Conservation (phyloP, 148 eudicot species). For the Fagopyrum tataricum region DNA sequence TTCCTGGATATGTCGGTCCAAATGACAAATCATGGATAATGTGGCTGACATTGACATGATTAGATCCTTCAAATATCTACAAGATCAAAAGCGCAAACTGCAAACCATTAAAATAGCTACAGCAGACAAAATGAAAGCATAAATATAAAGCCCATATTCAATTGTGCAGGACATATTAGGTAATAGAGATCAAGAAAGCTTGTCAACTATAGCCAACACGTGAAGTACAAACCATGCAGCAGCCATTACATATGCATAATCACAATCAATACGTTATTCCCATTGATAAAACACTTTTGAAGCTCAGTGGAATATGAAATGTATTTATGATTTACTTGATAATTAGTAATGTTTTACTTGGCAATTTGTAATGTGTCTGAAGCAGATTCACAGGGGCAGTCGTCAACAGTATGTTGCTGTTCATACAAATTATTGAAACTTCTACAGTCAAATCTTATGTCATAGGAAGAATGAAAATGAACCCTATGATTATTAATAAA, state of each 20-base stretch:
- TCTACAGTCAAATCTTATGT: background rate
- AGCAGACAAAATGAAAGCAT: background rate
- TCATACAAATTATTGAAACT: background rate
- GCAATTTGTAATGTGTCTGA: background rate
- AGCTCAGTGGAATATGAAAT: background rate
- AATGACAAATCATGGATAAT: conserved; percentile 90
- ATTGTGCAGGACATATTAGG: background rate
- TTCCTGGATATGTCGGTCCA: conserved; percentile 95
- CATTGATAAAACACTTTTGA: background rate
- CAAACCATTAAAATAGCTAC: background rate
- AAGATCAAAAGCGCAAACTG: conserved; percentile 7
- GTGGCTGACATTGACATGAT: conserved; percentile 94
- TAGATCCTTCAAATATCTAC: conserved; percentile 89
- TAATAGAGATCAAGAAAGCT: background rate
- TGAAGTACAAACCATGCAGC: background rate
- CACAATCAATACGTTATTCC: background rate
- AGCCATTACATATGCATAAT: background rate
- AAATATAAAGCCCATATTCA: background rate
- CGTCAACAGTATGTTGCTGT: background rate
- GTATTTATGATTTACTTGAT: background rate
- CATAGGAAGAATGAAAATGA: background rate
- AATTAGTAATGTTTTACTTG: too few relatives aligned
- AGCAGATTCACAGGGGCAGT: background rate
- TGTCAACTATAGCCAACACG: background rate
- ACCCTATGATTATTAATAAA: background rate